Evolutionary conservation across 805 yeast species (phyloP).

Genomic region (Hemisphaericaspora nanyangensis): DNA sequence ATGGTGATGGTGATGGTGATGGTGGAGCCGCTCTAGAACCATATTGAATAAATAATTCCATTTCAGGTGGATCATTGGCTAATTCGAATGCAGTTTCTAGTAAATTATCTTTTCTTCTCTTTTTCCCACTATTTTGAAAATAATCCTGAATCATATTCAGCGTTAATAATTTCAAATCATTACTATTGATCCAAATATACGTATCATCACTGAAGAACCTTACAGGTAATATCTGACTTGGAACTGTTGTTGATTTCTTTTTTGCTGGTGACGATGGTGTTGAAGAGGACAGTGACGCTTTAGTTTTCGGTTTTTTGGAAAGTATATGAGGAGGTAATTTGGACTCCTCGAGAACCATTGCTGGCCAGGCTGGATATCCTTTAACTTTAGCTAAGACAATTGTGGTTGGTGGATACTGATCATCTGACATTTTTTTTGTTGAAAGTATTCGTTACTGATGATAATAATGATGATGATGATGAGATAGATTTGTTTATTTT

Average conservation of each 20-base stretch:
- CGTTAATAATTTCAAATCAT: slow-evolving; percentile 48
- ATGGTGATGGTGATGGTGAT: not conserved
- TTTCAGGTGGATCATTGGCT: slow-evolving; percentile 45
- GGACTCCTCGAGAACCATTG: slow-evolving; percentile 64
- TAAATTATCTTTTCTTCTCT: slow-evolving; percentile 40
- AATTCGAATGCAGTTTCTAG: slow-evolving; percentile 50
- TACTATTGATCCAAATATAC: slow-evolving; percentile 58
- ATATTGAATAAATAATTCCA: slow-evolving; percentile 36
- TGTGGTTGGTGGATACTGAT: slow-evolving; percentile 11
- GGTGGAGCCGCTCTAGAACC: slow-evolving; percentile 48
- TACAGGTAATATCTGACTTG: slow-evolving; percentile 42
- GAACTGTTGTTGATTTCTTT: slow-evolving; percentile 8
- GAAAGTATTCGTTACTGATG: not conserved
- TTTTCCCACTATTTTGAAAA: slow-evolving; percentile 19
- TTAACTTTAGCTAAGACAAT: slow-evolving; percentile 71
- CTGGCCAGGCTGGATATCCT: slow-evolving; percentile 91
- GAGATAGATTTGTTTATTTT: not conserved
- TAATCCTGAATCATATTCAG: slow-evolving; percentile 39
- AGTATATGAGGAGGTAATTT: slow-evolving; percentile 56
- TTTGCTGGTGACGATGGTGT: slow-evolving; percentile 8
- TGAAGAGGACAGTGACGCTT: slow-evolving; percentile 1
- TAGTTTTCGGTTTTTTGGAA: slow-evolving; percentile 46
- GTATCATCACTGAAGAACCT: slow-evolving; percentile 71
- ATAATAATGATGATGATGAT: not conserved
- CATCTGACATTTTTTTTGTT: slow-evolving; percentile 1